Conservation (phyloP, 169 alveolate species). For the Perkinsus marinus region DNA sequence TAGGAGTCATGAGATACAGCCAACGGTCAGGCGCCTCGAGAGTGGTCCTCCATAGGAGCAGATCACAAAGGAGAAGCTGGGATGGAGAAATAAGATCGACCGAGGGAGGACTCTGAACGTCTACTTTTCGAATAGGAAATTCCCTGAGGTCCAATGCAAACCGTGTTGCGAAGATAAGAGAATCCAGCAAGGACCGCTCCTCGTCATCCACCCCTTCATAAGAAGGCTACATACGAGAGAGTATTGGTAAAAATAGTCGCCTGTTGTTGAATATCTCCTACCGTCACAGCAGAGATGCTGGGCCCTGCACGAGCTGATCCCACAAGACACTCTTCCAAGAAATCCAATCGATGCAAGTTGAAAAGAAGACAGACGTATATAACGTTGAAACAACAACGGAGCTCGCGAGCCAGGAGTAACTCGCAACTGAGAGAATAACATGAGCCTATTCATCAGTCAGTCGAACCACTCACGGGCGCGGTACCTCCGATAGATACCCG, state of each 20-base stretch:
- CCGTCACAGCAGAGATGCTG: neutral
- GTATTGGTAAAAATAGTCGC: too few relatives aligned
- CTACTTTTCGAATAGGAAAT: neutral
- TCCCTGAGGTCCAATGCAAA: neutral
- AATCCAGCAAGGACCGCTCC: neutral
- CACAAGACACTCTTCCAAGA: neutral
- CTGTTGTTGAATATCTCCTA: too few relatives aligned
- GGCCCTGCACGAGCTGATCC: neutral
- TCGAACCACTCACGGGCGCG: neutral
- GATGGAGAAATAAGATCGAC: neutral
- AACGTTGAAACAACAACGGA: neutral
- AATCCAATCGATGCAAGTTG: neutral
- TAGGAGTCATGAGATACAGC: neutral
- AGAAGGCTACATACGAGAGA: neutral
- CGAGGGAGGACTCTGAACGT: neutral
- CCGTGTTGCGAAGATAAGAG: neutral
- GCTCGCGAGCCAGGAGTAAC: neutral
- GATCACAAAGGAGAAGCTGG: neutral
- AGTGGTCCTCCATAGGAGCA: neutral
- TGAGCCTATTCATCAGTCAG: neutral
- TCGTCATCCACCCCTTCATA: neutral
- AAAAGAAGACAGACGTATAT: neutral
- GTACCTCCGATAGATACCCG: neutral
- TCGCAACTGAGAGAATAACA: neutral
- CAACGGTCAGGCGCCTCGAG: neutral